Conservation (phyloP, 192 early-diverging fungal species). For the Linnemannia elongata region DNA sequence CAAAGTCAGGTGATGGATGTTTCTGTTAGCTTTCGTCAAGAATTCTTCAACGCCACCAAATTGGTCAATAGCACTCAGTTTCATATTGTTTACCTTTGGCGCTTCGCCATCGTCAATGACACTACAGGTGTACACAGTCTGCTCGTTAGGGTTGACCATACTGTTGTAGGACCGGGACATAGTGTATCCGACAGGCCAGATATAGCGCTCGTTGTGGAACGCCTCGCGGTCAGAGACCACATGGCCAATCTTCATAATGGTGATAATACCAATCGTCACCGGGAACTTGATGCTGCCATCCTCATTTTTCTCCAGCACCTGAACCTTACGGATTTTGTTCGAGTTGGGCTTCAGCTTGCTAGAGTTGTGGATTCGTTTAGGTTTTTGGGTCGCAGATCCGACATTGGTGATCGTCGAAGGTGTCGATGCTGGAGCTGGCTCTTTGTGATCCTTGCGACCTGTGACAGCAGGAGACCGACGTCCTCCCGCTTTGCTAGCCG, state of each 20-base stretch:
- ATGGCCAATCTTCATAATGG: slow-evolving; percentile 75
- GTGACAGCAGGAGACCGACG: slow-evolving; percentile 15
- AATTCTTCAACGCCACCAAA: not conserved
- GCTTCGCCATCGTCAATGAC: slow-evolving; percentile 86
- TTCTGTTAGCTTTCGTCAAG: not conserved
- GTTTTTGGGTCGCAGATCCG: slow-evolving; percentile 42
- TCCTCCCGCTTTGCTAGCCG: not conserved
- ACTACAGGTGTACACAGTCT: slow-evolving; percentile 81
- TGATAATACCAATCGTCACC: slow-evolving; percentile 84
- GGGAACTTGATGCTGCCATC: slow-evolving; percentile 82
- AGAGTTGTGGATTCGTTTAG: slow-evolving; percentile 44
- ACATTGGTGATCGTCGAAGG: slow-evolving; percentile 50
- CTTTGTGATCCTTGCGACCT: slow-evolving; percentile 10
- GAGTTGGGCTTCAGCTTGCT: slow-evolving; percentile 28
- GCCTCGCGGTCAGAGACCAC: slow-evolving; percentile 81
- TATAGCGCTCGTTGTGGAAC: slow-evolving; percentile 93
- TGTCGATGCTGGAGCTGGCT: slow-evolving; percentile 9
- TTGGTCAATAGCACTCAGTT: no score
- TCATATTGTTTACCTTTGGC: slow-evolving; percentile 57
- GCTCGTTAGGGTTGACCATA: slow-evolving; percentile 63
- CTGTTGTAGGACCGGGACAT: slow-evolving; percentile 65
- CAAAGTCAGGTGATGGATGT: slow-evolving; percentile 45
- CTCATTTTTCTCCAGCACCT: slow-evolving; percentile 64
- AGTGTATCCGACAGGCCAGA: slow-evolving; percentile 92
- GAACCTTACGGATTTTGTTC: slow-evolving; percentile 27